phyloP scores from a whole-genome alignment of 1,139 yeast genomes.

The Blastobotrys persicus region DNA sequence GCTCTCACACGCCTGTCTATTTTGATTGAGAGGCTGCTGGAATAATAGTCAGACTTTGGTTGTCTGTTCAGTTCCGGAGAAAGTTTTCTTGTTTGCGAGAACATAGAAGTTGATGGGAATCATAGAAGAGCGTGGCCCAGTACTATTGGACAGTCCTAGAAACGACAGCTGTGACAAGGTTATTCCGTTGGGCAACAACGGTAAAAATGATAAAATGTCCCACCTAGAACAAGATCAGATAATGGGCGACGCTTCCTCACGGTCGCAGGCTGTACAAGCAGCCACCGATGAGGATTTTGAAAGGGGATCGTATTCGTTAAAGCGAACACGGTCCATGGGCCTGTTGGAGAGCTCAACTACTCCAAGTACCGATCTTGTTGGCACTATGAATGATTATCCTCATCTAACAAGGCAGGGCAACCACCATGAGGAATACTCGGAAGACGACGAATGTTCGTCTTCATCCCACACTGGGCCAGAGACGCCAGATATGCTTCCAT shows the following conservation, averaged over 20 bases:
- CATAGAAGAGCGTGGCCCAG: neutral
- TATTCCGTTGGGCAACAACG: neutral
- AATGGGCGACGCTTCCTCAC: constrained; percentile 4
- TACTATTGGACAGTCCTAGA: neutral
- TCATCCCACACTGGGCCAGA: constrained; percentile 14
- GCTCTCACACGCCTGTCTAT: too few relatives aligned
- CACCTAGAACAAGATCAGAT: neutral
- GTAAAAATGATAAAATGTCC: neutral
- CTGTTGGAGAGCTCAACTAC: constrained; percentile 53
- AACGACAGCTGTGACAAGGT: neutral
- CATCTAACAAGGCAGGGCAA: constrained; percentile 19
- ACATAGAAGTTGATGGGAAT: neutral
- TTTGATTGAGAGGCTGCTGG: neutral
- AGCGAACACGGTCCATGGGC: constrained; percentile 83
- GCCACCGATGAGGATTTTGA: constrained; percentile 69
- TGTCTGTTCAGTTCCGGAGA: neutral
- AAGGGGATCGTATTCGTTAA: constrained; percentile 69
- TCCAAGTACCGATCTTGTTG: constrained; percentile 21
- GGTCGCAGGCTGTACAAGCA: constrained; percentile 59
- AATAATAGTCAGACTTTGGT: neutral
- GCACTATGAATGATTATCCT: constrained; percentile 26
- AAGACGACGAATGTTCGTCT: neutral
- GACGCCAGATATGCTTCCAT: constrained; percentile 40
- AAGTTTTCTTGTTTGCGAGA: neutral
- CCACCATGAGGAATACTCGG: constrained; percentile 6